Conservation (phyloP, 139 green algal genomes). For the Chlamydomonas eustigma region DNA sequence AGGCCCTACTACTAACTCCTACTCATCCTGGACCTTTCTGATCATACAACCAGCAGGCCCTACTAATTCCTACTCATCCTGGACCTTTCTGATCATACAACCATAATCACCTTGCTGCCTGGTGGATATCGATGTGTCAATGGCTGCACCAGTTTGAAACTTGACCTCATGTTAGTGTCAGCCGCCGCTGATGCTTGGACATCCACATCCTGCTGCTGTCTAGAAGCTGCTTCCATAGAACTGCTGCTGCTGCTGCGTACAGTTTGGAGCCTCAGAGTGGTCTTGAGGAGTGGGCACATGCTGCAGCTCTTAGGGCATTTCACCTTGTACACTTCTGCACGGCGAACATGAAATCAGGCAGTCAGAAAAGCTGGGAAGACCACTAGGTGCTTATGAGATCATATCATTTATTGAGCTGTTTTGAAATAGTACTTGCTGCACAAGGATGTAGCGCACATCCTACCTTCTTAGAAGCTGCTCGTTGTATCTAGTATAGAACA, state of each 20-base stretch:
- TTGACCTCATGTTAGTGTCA: neutral
- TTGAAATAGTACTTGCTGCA: too few relatives aligned
- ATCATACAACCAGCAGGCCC: neutral
- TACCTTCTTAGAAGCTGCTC: too few relatives aligned
- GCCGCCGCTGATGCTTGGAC: neutral
- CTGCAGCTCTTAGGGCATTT: neutral
- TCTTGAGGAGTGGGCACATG: neutral
- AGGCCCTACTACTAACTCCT: too few relatives aligned
- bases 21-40: too few relatives aligned
- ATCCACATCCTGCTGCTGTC: neutral
- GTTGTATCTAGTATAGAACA: too few relatives aligned
- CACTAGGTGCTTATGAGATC: too few relatives aligned
- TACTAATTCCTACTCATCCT: too few relatives aligned
- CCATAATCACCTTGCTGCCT: conserved; percentile 10
- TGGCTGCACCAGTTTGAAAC: neutral
- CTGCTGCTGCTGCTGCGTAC: neutral
- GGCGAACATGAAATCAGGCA: too few relatives aligned
- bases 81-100: neutral
- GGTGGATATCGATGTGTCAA: conserved; percentile 8
- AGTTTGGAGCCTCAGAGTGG: conserved; percentile 7
- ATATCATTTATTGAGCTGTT: too few relatives aligned
- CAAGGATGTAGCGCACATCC: too few relatives aligned
- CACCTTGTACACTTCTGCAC: conserved; percentile 12
- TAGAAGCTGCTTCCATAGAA: too few relatives aligned
- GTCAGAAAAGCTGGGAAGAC: too few relatives aligned